Base-by-base conservation (phyloP, 306 rosid species). In the Lablab purpureus region DNA sequence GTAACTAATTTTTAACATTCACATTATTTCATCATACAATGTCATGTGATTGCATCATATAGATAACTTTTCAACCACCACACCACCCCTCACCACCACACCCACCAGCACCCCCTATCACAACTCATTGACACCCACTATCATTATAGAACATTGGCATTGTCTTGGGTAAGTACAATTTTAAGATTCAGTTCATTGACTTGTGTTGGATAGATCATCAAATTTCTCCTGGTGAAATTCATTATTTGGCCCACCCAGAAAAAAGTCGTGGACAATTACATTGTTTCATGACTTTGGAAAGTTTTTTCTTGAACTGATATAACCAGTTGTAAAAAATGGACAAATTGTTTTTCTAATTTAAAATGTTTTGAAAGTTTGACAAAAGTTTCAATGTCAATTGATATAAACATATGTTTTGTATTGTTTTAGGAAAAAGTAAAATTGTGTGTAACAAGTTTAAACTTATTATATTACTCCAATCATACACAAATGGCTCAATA, bases 161-260 rank as follows among this genome's bases (percentile, higher is more conserved):
- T 15, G 49, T 6, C 14, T 0, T n/a, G 18, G 10, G 43, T 23
- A 5, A 51, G 12, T 50, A 32, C 22, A 45, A 60, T 22, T 4
- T 75, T 46, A 45, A 45, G 21, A 59, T 59, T 49, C 41, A 58
- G 19, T 3, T 15, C 40, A 25, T 59, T 45, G 79, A 60, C 79
- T 58, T 25, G 15, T 40, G n/a, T 73, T 50, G 43, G 52, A 8
- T 3, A 27, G 58, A 4, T 74, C 21, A 5, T 60, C 46, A 2
- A 43, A 27, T 56, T 56, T 62, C 14, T 17, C 13, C 19, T n/a
- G n/a, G n/a, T 18, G 37, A 66, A n/a, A n/a, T n/a, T n/a, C n/a
- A n/a, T n/a, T 66, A 19, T 22, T 77, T 51, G 74, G 55, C 55
- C 67, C 66, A 77, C 81, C 28, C 0, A 9, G 10, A 51, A 18